A percentile compares a stretch with the other conserved stretches of the same genome.
Evolutionary conservation across 2,329 filamentous ascomycete species (phyloP).

Genomic region (Fusarium stilboides): DNA sequence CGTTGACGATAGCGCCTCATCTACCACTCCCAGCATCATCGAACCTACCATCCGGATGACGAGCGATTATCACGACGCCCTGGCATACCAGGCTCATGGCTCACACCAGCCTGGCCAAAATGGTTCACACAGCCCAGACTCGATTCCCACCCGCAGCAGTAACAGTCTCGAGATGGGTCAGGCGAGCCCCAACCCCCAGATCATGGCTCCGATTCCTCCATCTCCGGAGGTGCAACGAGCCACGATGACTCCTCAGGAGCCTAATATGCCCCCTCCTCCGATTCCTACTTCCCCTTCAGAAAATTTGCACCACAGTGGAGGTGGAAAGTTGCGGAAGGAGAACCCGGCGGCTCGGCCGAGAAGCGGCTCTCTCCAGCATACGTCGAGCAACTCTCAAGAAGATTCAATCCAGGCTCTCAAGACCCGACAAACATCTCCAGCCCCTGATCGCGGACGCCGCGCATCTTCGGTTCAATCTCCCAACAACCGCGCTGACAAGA

Average conservation of each 20-base stretch:
- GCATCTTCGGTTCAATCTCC: slow-evolving; percentile 65
- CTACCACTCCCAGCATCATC: slow-evolving; percentile 44
- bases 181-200: slow-evolving; percentile 47
- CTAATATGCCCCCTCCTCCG: slow-evolving; percentile 32
- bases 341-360: slow-evolving; percentile 50
- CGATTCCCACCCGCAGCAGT: slow-evolving; percentile 23
- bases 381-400: slow-evolving; percentile 19
- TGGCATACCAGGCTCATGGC: slow-evolving; percentile 33
- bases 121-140: slow-evolving; percentile 32
- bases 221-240: slow-evolving; percentile 49
- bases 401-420: slow-evolving; percentile 45
- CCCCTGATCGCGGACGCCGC: slow-evolving; percentile 59
- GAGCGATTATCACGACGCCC: slow-evolving; percentile 36
- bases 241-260: slow-evolving; percentile 44
- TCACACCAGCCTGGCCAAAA: slow-evolving; percentile 15
- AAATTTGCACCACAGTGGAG: slow-evolving; percentile 28
- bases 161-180: slow-evolving; percentile 44
- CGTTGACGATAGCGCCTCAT: slow-evolving; percentile 46
- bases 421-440: slow-evolving; percentile 52
- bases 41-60: slow-evolving; percentile 45
- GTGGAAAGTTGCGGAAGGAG: slow-evolving; percentile 54
- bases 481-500: slow-evolving; percentile 46
- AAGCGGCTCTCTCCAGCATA: slow-evolving; percentile 54
- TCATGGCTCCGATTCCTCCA: slow-evolving; percentile 51
- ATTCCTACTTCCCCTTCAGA: slow-evolving; percentile 39